Evolutionary conservation across 129 eudicot genomes (phyloP), one percentile per base, ranked within the genome.

Genomic region (Rutidosis leptorrhynchoides): DNA sequence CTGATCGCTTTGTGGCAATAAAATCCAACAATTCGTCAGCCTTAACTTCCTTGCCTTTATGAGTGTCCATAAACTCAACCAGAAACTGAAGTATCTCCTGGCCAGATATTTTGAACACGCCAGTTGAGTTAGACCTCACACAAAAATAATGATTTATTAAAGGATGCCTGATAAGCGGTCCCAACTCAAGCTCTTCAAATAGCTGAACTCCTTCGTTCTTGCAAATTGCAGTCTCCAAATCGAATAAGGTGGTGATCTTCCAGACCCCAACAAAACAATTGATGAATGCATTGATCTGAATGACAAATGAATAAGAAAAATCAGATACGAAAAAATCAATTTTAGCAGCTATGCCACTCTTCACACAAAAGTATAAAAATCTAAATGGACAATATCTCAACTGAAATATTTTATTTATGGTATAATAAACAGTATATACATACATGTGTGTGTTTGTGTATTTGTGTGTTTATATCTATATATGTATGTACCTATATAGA

Each of bases 161-260:
- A 26, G 96, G 96, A 49, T 89, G 96, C n/a, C 80, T 68, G 27
- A 83, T 23, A 70, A 89, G 77, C 62, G 93, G 96, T 30, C 96
- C 96, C 84, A 89, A 62, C 62, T 85, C 96, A 58, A 89, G 90
- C 73, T 85, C 93, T 63, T 83, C 93, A 72, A 89, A 89, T 35
- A 23, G 56, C 64, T 78, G 77, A 68, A 89, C 79, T 8, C 96
- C 90, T 75, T 89, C 96, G 26, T 71, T 89, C 68, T 85, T 78
- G 77, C 96, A 89, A 8, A 89, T 78, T 72, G 90, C 93, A 23
- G 62, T 49, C 78, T 85, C 87, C 80, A 89, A 71, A 72, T 89
- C 96, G 67, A 51, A 79, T 81, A 85, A 72, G 15, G 96, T 75
- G 25, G 93, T 85, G 45, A 89, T 81, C 74, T 72, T 89, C 77